Percentiles rank a stretch among this genome's conserved stretches.
These are phyloP conservation scores for Amborella trichopoda DNA, from an alignment of 164 flowering plant genomes.

Conservation along the genomic window DNA sequence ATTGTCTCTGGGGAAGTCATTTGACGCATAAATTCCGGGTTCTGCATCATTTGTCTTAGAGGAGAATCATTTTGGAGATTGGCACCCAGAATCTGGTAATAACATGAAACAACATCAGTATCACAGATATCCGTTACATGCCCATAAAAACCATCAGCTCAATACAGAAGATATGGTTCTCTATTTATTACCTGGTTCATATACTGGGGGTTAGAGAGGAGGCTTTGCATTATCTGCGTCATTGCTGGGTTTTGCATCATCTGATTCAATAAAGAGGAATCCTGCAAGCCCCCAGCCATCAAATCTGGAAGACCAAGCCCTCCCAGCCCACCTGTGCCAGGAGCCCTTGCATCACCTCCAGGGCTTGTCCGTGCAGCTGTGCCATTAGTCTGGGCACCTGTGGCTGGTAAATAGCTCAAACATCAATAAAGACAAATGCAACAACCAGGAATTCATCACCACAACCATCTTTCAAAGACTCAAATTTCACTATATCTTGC, in stretches of 20 bases:
- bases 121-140: background rate
- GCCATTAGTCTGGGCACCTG: conserved; percentile 44
- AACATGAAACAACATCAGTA: conserved; percentile 3
- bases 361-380: conserved; percentile 35
- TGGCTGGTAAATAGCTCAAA: conserved; percentile 14
- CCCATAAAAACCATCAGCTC: background rate
- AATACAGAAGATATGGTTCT: background rate
- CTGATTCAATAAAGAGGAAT: conserved; percentile 44
- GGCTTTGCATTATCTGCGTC: conserved; percentile 74
- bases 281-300: conserved; percentile 47
- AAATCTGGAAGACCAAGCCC: conserved; percentile 59
- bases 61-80: conserved; percentile 48
- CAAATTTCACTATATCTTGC: too few relatives aligned
- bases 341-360: conserved; percentile 43
- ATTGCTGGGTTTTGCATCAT: conserved; percentile 82
- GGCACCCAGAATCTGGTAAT: conserved; percentile 23
- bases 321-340: conserved; percentile 47
- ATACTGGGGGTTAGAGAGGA: conserved; percentile 53
- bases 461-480: too few relatives aligned
- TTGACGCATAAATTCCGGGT: conserved; percentile 59
- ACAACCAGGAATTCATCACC: too few relatives aligned
- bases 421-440: background rate
- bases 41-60: conserved; percentile 63
- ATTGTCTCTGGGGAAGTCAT: conserved; percentile 58
- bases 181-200: conserved; percentile 37